A percentile compares a stretch with the other conserved stretches of the same genome.
These are phyloP conservation scores for Cephaloascus fragrans DNA, from an alignment of 805 yeast species.

Conservation along the genomic window DNA sequence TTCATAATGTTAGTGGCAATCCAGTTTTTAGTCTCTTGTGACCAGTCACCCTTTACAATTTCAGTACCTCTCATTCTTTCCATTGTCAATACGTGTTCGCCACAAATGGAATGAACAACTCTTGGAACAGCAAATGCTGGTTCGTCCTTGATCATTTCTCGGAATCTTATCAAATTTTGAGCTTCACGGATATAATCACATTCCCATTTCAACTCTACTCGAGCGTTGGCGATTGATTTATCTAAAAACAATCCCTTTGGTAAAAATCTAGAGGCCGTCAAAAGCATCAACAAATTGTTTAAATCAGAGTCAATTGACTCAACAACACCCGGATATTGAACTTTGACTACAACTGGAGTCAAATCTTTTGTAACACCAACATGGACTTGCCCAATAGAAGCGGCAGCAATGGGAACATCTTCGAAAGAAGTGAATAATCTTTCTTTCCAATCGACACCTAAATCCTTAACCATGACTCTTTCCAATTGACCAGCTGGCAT, in stretches of 20 bases:
- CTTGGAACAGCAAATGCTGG: slow-evolving; percentile 70
- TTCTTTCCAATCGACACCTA: slow-evolving; percentile 73
- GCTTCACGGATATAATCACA: slow-evolving; percentile 94
- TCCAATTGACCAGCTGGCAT: slow-evolving; percentile 93
- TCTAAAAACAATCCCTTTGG: slow-evolving; percentile 92
- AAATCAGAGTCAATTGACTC: slow-evolving; percentile 90
- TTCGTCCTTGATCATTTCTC: slow-evolving; percentile 45
- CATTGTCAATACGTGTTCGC: slow-evolving; percentile 84
- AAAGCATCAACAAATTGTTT: slow-evolving; percentile 69
- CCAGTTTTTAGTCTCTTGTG: slow-evolving; percentile 67
- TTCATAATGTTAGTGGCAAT: slow-evolving; percentile 83
- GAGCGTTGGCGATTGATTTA: slow-evolving; percentile 85
- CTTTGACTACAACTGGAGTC: slow-evolving; percentile 77
- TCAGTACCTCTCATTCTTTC: slow-evolving; percentile 77
- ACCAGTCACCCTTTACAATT: slow-evolving; percentile 67
- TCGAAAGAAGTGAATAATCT: slow-evolving; percentile 63
- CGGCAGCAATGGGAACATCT: slow-evolving; percentile 91
- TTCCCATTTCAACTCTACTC: slow-evolving; percentile 93
- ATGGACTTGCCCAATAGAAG: slow-evolving; percentile 96
- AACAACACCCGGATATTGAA: slow-evolving; percentile 96
- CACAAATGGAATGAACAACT: slow-evolving; percentile 69
- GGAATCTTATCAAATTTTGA: slow-evolving; percentile 57
- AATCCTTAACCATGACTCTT: slow-evolving; percentile 56
- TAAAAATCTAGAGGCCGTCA: slow-evolving; percentile 77
- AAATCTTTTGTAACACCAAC: slow-evolving; percentile 60